Evolutionary conservation across 140 eudicot species (phyloP).

Genomic region (Eryngium alpinum): DNA sequence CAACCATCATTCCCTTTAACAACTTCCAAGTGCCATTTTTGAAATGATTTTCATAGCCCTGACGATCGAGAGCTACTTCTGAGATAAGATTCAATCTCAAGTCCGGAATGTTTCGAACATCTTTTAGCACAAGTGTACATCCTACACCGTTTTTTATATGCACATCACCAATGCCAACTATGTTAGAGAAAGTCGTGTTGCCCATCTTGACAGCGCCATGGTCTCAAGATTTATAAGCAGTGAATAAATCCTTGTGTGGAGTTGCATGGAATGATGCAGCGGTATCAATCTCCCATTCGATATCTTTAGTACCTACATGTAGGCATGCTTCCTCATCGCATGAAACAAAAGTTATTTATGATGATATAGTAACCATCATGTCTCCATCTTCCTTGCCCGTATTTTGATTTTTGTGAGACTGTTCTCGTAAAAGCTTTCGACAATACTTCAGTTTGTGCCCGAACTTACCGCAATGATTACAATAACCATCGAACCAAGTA

Average conservation of each 20-base stretch:
- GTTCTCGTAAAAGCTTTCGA: not conserved
- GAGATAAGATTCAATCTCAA: conserved; percentile 11
- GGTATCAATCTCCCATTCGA: not conserved
- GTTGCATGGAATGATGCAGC: not conserved
- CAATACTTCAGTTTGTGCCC: no score
- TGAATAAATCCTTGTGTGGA: not conserved
- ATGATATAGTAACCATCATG: not conserved
- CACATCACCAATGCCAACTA: conserved; percentile 6
- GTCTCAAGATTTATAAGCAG: not conserved
- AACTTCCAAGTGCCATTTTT: not conserved
- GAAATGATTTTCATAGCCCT: not conserved
- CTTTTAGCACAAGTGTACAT: not conserved
- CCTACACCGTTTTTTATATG: not conserved
- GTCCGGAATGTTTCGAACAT: conserved; percentile 5
- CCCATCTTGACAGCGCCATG: conserved; percentile 11
- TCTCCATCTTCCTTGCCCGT: not conserved
- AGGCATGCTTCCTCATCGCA: not conserved
- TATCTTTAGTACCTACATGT: not conserved
- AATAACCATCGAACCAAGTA: no score
- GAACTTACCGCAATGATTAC: no score
- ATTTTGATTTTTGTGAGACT: not conserved
- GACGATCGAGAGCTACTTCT: not conserved
- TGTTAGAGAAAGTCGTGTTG: not conserved
- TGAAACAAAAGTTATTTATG: not conserved
- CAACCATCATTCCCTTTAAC: not conserved